phyloP scores from a whole-genome alignment of 495 filamentous ascomycete genomes.

The Chaetomium cochliodes region DNA sequence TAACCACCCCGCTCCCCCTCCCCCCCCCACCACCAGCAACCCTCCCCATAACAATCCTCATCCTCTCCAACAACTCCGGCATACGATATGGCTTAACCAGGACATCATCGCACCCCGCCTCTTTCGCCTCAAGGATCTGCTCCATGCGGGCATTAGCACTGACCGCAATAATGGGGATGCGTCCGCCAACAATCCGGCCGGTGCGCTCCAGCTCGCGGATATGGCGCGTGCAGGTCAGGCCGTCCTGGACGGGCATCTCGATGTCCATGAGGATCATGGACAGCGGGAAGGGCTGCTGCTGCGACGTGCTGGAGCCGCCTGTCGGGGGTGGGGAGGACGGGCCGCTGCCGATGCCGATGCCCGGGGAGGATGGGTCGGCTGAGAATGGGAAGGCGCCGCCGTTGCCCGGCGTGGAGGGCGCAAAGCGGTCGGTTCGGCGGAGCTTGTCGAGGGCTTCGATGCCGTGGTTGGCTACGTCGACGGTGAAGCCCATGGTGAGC shows the following conservation, averaged over 20 bases:
- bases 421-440: conserved; percentile 32
- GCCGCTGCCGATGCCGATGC: not conserved
- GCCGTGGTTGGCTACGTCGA: conserved; percentile 71
- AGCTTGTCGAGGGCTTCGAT: conserved; percentile 65
- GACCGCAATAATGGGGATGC: conserved; percentile 74
- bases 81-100: conserved; percentile 50
- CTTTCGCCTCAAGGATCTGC: conserved; percentile 63
- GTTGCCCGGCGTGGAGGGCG: conserved; percentile 25
- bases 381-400: conserved; percentile 3
- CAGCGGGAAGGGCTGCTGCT: conserved; percentile 23
- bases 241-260: conserved; percentile 85
- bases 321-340: not conserved
- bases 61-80: conserved; percentile 47
- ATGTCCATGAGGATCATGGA: conserved; percentile 73
- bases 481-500: conserved; percentile 58
- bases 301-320: not conserved
- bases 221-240: conserved; percentile 62
- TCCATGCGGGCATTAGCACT: conserved; percentile 71
- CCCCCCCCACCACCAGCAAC: conserved; percentile 22
- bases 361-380: not conserved
- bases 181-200: conserved; percentile 48
- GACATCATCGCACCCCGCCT: conserved; percentile 57
- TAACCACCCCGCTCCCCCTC: not conserved
- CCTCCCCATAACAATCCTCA: conserved; percentile 58
- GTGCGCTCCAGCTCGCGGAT: conserved; percentile 62